A percentile compares a stretch with the other conserved stretches of the same genome.
Evolutionary conservation across 345 rosid genomes (phyloP).

Genomic region (Syzygium oleosum): DNA sequence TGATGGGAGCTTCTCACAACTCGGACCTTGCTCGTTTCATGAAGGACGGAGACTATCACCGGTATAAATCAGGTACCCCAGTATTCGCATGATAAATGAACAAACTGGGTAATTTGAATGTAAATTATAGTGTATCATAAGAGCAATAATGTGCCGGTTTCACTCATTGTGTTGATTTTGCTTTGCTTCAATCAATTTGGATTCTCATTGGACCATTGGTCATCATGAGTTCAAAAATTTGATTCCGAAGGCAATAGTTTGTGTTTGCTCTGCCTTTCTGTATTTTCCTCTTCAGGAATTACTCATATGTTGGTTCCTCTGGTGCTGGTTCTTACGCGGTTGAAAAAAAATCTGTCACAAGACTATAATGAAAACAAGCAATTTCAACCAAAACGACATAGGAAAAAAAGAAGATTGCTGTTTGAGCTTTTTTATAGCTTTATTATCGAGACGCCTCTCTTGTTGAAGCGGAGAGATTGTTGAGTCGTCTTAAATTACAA

Average conservation of each 20-base stretch:
- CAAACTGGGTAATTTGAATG: background rate
- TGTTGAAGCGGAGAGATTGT: no score
- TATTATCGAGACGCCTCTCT: no score
- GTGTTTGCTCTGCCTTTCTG: background rate
- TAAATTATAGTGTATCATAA: no score
- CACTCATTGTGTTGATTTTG: background rate
- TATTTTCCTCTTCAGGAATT: background rate
- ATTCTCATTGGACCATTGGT: background rate
- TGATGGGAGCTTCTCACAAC: background rate
- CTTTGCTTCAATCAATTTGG: background rate
- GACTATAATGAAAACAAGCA: background rate
- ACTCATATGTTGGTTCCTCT: background rate
- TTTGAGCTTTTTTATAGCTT: no score
- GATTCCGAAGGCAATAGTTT: background rate
- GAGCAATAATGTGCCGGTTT: background rate
- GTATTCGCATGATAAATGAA: background rate
- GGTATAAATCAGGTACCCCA: conserved; percentile 9
- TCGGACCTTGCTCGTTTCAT: conserved; percentile 28
- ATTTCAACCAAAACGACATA: background rate
- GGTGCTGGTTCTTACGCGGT: background rate
- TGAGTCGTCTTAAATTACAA: no score
- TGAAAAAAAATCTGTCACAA: background rate
- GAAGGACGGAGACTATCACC: conserved; percentile 9
- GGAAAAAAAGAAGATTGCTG: no score
- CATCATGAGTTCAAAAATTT: background rate